phyloP scores from a whole-genome alignment of 2,329 filamentous ascomycete species.

The Fusarium buxicola region DNA sequence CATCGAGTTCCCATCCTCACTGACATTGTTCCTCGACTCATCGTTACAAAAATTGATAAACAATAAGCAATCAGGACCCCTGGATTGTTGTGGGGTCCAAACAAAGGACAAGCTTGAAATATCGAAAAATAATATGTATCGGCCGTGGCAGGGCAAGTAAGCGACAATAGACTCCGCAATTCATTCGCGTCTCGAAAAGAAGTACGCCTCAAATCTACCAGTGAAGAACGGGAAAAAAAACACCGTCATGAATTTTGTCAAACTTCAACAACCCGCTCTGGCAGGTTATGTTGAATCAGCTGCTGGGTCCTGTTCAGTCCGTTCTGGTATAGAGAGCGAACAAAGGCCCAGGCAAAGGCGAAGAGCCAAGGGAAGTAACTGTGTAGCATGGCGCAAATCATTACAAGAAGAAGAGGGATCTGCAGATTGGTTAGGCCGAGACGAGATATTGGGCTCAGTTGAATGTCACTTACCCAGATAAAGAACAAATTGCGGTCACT shows the following conservation, averaged over 20 bases:
- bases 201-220: conserved; percentile 33
- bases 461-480: conserved; percentile 67
- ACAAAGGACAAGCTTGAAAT: conserved; percentile 17
- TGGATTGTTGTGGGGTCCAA: background rate
- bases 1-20: background rate
- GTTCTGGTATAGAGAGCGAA: conserved; percentile 48
- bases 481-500: conserved; percentile 76
- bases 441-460: background rate
- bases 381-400: conserved; percentile 63
- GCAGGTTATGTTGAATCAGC: conserved; percentile 42
- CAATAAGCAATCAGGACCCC: conserved; percentile 5
- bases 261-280: conserved; percentile 45
- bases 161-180: conserved; percentile 22
- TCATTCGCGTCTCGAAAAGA: conserved; percentile 14
- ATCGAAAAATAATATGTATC: conserved; percentile 10
- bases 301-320: conserved; percentile 46
- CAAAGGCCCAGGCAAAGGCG: conserved; percentile 50
- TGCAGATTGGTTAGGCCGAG: conserved; percentile 45
- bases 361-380: conserved; percentile 63
- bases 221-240: conserved; percentile 24
- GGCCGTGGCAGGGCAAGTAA: conserved; percentile 24
- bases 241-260: conserved; percentile 39
- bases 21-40: background rate
- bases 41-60: conserved; percentile 2
- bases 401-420: conserved; percentile 63